These are phyloP conservation scores for Fraxinus greggii DNA, from an alignment of 305 asterid genomes.

Conservation along the genomic window DNA sequence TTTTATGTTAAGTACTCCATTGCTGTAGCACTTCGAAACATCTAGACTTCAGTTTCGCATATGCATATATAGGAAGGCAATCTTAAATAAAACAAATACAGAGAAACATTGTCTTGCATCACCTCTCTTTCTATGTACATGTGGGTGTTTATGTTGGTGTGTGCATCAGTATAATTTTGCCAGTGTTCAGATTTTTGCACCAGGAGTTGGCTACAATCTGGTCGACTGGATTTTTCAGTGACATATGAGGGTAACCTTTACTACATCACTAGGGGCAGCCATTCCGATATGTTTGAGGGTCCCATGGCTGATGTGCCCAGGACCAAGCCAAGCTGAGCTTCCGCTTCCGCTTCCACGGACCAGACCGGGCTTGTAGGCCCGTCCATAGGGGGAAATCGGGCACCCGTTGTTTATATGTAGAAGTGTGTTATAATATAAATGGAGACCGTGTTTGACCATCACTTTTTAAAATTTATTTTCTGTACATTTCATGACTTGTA, in stretches of 20 bases:
- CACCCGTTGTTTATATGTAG: neutral
- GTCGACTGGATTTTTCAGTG: neutral
- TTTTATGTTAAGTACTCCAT: neutral
- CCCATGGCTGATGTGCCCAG: neutral
- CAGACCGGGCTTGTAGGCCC: neutral
- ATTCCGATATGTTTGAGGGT: neutral
- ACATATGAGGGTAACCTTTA: neutral
- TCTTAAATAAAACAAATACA: neutral
- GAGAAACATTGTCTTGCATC: neutral
- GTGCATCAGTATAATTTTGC: neutral
- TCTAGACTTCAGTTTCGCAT: neutral
- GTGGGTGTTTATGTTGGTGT: neutral
- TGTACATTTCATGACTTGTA: neutral
- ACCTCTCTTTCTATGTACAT: neutral
- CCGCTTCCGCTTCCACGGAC: neutral
- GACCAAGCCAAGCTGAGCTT: neutral
- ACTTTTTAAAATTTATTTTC: too few species aligned
- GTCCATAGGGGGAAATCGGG: neutral
- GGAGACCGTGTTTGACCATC: neutral
- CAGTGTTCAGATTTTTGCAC: neutral
- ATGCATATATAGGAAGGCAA: conserved; percentile 11
- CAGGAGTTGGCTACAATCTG: neutral
- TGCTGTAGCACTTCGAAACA: neutral
- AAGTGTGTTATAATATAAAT: neutral
- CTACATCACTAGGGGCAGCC: neutral